Conservation (phyloP, 148 eudicot genomes). For the Spergularia bocconei region DNA sequence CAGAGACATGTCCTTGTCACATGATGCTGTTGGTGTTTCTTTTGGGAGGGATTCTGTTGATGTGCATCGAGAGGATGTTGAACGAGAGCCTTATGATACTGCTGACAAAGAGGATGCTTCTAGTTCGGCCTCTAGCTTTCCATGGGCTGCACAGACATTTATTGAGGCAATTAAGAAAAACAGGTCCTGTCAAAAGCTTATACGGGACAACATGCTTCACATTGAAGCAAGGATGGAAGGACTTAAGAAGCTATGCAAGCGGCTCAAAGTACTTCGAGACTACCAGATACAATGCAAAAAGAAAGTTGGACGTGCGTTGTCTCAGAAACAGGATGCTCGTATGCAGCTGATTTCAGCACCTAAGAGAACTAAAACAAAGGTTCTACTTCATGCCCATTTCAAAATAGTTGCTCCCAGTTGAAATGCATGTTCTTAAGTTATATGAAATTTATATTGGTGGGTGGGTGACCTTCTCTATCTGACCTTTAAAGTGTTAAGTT, state of each 20-base stretch:
- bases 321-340: conserved; percentile 74
- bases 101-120: conserved; percentile 17
- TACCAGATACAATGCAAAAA: conserved; percentile 65
- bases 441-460: neutral
- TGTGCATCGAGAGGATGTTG: conserved; percentile 35
- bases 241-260: conserved; percentile 49
- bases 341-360: conserved; percentile 59
- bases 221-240: conserved; percentile 71
- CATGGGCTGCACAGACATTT: conserved; percentile 61
- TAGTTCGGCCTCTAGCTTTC: conserved; percentile 40
- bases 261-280: conserved; percentile 55
- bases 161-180: conserved; percentile 88
- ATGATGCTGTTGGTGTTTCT: conserved; percentile 35
- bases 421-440: neutral
- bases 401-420: neutral
- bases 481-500: neutral
- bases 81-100: conserved; percentile 31
- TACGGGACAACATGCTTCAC: conserved; percentile 64
- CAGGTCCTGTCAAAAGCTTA: conserved; percentile 71
- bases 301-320: conserved; percentile 50
- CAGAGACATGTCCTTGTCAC: conserved; percentile 25
- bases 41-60: conserved; percentile 41
- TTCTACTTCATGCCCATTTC: conserved; percentile 12
- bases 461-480: neutral
- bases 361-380: conserved; percentile 55